These are phyloP conservation scores for Acanthamoeba sp. DNA, from an alignment of 208 protist species.

Conservation along the genomic window DNA sequence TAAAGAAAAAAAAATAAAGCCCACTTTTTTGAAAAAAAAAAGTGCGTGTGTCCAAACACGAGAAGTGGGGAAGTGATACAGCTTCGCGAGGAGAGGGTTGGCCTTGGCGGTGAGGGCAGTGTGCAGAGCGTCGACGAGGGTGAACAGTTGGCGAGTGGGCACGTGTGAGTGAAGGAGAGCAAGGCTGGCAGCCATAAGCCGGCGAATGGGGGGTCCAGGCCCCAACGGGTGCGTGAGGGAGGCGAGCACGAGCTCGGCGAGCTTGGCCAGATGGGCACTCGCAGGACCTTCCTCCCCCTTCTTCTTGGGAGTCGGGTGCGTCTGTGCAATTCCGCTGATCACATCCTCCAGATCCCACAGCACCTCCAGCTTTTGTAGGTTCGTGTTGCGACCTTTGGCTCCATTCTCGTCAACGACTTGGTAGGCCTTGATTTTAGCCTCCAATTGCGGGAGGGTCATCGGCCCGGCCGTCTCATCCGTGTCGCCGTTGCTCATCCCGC, in stretches of 20 bases:
- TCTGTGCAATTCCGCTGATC: neutral
- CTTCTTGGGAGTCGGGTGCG: neutral
- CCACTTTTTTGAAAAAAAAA: no score
- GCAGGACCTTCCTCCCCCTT: neutral
- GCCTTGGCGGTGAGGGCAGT: neutral
- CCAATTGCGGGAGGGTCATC: no score
- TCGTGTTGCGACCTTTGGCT: neutral
- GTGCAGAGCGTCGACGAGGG: neutral
- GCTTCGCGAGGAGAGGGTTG: neutral
- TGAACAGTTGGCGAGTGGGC: constrained; percentile 15
- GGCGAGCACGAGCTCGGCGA: neutral
- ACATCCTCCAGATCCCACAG: neutral
- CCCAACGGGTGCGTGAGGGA: neutral
- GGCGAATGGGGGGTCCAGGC: neutral
- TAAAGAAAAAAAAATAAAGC: no score
- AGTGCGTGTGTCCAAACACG: neutral
- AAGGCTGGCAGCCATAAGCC: neutral
- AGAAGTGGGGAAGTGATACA: neutral
- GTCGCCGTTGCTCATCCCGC: no score
- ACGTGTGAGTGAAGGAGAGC: neutral
- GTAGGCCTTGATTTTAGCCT: neutral
- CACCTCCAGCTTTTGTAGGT: neutral
- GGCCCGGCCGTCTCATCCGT: no score
- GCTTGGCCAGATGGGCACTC: neutral
- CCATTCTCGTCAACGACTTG: neutral